These are phyloP conservation scores for Neoscytalidium dimidiatum DNA, from an alignment of 2,329 filamentous ascomycete genomes.

Conservation along the genomic window DNA sequence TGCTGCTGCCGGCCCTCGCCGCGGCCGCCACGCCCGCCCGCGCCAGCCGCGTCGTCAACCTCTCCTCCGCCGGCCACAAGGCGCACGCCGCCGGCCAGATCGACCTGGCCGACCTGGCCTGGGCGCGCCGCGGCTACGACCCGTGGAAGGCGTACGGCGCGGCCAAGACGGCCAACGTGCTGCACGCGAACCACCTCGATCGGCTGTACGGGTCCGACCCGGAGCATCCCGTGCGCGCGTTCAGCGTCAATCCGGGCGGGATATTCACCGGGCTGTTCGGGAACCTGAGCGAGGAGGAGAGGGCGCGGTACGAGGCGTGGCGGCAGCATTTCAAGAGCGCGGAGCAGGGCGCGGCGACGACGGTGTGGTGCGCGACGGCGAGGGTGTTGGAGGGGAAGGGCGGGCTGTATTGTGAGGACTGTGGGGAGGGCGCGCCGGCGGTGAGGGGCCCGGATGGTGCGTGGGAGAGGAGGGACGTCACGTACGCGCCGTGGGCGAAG, in stretches of 20 bases:
- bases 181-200: conserved; percentile 30
- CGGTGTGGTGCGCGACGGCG: conserved; percentile 34
- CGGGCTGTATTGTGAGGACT: conserved; percentile 27
- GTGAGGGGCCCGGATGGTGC: neutral
- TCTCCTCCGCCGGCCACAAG: conserved; percentile 48
- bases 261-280: conserved; percentile 28
- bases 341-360: conserved; percentile 33
- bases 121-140: conserved; percentile 4
- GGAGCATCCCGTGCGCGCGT: conserved; percentile 20
- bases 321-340: conserved; percentile 28
- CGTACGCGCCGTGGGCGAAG: conserved; percentile 4
- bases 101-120: neutral
- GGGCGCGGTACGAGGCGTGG: conserved; percentile 25
- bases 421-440: neutral
- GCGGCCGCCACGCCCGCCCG: conserved; percentile 36
- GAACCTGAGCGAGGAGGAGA: neutral
- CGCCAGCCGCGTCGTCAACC: conserved; percentile 50
- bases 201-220: conserved; percentile 1
- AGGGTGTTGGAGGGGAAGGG: conserved; percentile 46
- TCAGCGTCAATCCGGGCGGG: conserved; percentile 34
- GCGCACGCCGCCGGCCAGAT: conserved; percentile 17
- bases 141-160: conserved; percentile 25
- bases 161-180: conserved; percentile 28
- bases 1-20: conserved; percentile 39
- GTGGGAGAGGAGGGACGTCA: neutral